phyloP scores from a whole-genome alignment of 768 basidiomycete genomes.

The Xerocomus spinulosus region DNA sequence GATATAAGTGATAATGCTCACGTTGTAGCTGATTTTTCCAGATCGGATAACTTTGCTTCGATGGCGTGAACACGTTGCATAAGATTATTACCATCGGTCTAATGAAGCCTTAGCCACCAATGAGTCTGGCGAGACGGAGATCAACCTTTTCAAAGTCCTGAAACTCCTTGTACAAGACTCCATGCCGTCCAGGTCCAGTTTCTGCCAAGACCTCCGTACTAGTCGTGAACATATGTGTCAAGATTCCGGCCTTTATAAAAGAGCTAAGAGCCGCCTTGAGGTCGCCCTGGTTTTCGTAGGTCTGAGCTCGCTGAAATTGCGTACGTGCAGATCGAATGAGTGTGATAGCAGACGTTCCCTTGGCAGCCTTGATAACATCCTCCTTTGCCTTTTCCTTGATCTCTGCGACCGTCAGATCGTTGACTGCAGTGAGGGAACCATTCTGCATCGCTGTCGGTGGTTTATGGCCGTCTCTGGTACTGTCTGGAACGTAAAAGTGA shows the following conservation, averaged over 20 bases:
- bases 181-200: constrained; percentile 45
- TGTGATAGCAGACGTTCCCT: constrained; percentile 54
- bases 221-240: constrained; percentile 56
- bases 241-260: constrained; percentile 56
- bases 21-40: constrained; percentile 37
- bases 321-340: constrained; percentile 61
- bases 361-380: constrained; percentile 47
- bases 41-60: constrained; percentile 42
- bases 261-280: constrained; percentile 56
- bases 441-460: constrained; percentile 36
- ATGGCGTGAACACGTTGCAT: constrained; percentile 39
- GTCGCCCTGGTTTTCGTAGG: constrained; percentile 53
- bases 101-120: constrained; percentile 13
- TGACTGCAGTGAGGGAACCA: constrained; percentile 26
- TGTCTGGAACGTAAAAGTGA: constrained; percentile 10
- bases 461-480: constrained; percentile 14
- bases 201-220: constrained; percentile 53
- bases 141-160: constrained; percentile 61
- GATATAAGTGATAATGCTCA: constrained; percentile 18
- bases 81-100: constrained; percentile 39
- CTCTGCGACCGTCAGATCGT: constrained; percentile 39
- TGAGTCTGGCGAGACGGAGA: constrained; percentile 13
- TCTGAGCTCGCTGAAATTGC: constrained; percentile 51
- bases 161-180: constrained; percentile 59
- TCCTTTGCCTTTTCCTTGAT: constrained; percentile 46